Percentiles rank a stretch among this genome's conserved stretches.
phyloP scores from a whole-genome alignment of 768 basidiomycete genomes.

The Tubosaeta sp. region DNA sequence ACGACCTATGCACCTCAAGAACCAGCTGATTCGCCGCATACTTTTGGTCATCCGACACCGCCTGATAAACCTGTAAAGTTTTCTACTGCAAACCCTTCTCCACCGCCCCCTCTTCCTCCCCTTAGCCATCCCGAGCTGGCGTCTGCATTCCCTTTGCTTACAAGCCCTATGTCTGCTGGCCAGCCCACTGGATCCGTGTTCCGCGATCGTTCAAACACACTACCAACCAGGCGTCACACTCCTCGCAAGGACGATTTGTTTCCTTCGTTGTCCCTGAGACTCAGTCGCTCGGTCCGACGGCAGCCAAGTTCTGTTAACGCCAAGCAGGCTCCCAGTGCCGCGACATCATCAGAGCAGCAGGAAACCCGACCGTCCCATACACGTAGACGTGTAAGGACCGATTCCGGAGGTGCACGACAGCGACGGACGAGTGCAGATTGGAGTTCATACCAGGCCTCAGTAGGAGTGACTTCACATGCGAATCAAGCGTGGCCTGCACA shows the following conservation, averaged over 20 bases:
- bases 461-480: conserved; percentile 22
- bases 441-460: conserved; percentile 45
- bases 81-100: conserved; percentile 29
- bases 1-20: conserved; percentile 28
- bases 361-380: conserved; percentile 2
- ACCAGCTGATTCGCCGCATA: conserved; percentile 35
- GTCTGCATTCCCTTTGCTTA: conserved; percentile 18
- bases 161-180: conserved; percentile 8
- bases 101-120: conserved; percentile 52
- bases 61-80: conserved; percentile 16
- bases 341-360: background rate
- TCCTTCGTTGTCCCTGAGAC: conserved; percentile 21
- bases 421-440: conserved; percentile 58
- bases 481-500: conserved; percentile 54
- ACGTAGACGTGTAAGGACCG: conserved; percentile 23
- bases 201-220: conserved; percentile 23
- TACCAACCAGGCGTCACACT: conserved; percentile 12
- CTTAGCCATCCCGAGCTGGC: conserved; percentile 40
- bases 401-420: conserved; percentile 34
- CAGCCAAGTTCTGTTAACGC: conserved; percentile 27
- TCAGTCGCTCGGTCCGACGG: conserved; percentile 25
- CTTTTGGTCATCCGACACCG: conserved; percentile 39
- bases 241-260: conserved; percentile 20
- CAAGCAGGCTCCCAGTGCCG: conserved; percentile 20
- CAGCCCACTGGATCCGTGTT: conserved; percentile 6